A percentile compares a stretch with the other conserved stretches of the same genome.
phyloP scores from a whole-genome alignment of 257 asterid genomes.

The Petunia secreta region DNA sequence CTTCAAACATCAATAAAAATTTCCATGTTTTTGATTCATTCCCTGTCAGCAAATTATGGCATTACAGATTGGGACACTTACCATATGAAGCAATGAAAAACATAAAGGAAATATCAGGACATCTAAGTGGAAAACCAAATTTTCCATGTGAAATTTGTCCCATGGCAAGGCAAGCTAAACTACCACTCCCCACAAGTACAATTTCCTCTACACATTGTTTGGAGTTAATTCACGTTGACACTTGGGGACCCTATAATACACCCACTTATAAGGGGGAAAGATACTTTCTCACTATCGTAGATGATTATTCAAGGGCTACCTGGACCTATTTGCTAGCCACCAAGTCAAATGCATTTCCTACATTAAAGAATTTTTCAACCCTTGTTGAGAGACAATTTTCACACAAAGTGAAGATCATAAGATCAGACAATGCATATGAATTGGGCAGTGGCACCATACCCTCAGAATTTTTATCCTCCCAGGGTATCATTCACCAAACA shows the following conservation, averaged over 20 bases:
- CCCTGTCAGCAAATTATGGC: too few relatives aligned
- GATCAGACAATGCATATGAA: too few relatives aligned
- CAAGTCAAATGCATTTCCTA: neutral
- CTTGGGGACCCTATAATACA: too few relatives aligned
- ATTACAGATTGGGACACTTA: neutral
- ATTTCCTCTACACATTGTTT: neutral
- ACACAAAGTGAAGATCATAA: too few relatives aligned
- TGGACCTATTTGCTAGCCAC: too few relatives aligned
- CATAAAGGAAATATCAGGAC: neutral
- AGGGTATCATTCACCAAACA: neutral
- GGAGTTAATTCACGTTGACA: neutral
- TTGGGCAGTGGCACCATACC: too few relatives aligned
- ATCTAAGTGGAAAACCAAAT: neutral
- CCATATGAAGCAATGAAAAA: neutral
- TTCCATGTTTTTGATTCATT: too few relatives aligned
- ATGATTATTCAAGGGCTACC: too few relatives aligned
- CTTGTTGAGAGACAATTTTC: too few relatives aligned
- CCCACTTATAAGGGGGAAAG: too few relatives aligned
- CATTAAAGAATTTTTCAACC: neutral
- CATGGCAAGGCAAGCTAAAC: neutral
- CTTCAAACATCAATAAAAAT: too few relatives aligned
- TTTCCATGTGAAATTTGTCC: neutral
- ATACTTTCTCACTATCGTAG: too few relatives aligned
- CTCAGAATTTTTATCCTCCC: neutral
- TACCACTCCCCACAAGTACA: neutral